phyloP scores from a whole-genome alignment of 345 rosid species.

The Barbarea vulgaris region DNA sequence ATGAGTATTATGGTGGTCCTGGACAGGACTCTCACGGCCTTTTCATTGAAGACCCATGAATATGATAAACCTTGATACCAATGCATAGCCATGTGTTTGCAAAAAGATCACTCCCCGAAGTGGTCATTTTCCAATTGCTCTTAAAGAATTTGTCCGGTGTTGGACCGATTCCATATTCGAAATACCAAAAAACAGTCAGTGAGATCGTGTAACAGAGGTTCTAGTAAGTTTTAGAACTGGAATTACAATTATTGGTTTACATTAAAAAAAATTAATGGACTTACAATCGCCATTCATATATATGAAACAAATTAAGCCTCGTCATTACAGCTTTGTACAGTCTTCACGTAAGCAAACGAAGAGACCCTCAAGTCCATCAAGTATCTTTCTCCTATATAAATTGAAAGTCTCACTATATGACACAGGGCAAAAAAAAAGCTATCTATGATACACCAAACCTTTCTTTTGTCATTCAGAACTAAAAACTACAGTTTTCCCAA shows the following conservation, averaged over 20 bases:
- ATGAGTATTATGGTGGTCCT: constrained; percentile 4
- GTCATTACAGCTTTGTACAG: constrained; percentile 6
- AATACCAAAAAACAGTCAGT: neutral
- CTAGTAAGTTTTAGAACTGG: too few relatives aligned
- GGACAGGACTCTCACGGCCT: neutral
- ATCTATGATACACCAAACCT: constrained; percentile 15
- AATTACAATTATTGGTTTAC: neutral
- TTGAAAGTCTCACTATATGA: constrained; percentile 10
- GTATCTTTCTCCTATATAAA: constrained; percentile 5
- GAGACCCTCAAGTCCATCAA: neutral
- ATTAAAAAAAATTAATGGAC: neutral
- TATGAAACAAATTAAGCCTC: neutral
- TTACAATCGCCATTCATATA: neutral
- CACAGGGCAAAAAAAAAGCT: neutral
- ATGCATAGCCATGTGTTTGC: neutral
- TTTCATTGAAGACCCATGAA: neutral
- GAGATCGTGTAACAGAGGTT: neutral
- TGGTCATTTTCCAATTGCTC: neutral
- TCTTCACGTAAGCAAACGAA: constrained; percentile 8
- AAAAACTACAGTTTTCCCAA: constrained; percentile 70
- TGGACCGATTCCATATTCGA: too few relatives aligned
- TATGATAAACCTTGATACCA: neutral
- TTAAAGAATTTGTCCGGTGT: neutral
- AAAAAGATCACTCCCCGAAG: neutral
- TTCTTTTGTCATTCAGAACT: constrained; percentile 22